Evolutionary conservation across 1,139 yeast genomes (phyloP).

Genomic region (Yamadazyma sp.): DNA sequence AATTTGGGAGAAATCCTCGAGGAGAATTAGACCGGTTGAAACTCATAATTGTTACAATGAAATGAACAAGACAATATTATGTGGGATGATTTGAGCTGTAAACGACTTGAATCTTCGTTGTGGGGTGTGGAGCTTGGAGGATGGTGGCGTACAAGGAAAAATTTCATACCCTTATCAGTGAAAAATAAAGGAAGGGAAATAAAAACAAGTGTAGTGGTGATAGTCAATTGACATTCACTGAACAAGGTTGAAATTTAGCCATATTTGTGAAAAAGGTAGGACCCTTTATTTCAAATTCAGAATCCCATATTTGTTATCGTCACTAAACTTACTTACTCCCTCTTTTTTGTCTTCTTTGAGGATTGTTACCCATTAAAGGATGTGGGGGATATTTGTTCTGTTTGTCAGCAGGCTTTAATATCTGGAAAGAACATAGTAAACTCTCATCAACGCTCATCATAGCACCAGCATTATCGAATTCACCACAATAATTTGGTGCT

Average conservation of each 20-base stretch:
- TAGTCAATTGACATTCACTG: too few relatives aligned
- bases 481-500: slow-evolving; percentile 98
- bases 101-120: too few relatives aligned
- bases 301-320: too few relatives aligned
- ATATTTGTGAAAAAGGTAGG: too few relatives aligned
- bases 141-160: too few relatives aligned
- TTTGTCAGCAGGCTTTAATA: slow-evolving; percentile 96
- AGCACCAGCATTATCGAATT: slow-evolving; percentile 97
- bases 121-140: too few relatives aligned
- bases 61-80: slow-evolving; percentile 5
- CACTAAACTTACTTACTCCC: slow-evolving; percentile 42
- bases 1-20: slow-evolving; percentile 1
- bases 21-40: background rate
- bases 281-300: background rate
- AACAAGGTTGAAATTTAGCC: too few relatives aligned
- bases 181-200: too few relatives aligned
- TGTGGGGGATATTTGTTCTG: slow-evolving; percentile 61
- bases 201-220: too few relatives aligned
- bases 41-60: slow-evolving; percentile 7
- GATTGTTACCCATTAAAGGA: slow-evolving; percentile 55
- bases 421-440: slow-evolving; percentile 94
- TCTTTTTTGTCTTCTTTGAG: slow-evolving; percentile 74
- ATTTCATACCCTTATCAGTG: too few relatives aligned
- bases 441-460: slow-evolving; percentile 99
- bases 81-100: too few relatives aligned